Percentiles rank a stretch among this genome's conserved stretches.
phyloP scores from a whole-genome alignment of 139 green algal genomes.

The Closterium sp. region DNA sequence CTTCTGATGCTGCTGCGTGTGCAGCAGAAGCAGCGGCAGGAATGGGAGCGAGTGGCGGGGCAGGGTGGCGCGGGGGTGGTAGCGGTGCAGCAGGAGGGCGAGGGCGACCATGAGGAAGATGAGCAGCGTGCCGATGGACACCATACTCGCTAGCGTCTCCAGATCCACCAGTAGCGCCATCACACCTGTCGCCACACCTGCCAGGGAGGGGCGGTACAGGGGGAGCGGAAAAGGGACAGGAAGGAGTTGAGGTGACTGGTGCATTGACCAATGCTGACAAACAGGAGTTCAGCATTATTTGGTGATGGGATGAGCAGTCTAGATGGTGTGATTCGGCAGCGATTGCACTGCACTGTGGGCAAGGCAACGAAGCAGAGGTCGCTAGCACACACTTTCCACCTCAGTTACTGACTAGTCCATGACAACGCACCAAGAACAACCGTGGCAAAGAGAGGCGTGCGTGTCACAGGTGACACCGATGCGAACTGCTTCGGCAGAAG shows the following conservation, averaged over 20 bases:
- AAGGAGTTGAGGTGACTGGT: background rate
- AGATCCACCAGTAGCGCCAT: constrained; percentile 80
- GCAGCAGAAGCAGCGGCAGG: background rate
- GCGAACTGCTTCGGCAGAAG: constrained; percentile 74
- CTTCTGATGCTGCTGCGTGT: background rate
- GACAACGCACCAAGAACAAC: constrained; percentile 19
- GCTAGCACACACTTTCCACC: too few relatives aligned
- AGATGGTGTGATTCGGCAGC: too few relatives aligned
- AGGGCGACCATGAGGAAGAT: constrained; percentile 75
- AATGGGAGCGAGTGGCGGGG: constrained; percentile 1
- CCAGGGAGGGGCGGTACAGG: background rate
- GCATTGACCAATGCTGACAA: too few relatives aligned
- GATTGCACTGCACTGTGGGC: too few relatives aligned
- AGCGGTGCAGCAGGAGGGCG: constrained; percentile 53
- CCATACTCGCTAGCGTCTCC: constrained; percentile 76
- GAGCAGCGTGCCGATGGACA: constrained; percentile 82
- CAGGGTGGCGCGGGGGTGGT: background rate
- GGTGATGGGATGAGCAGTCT: too few relatives aligned
- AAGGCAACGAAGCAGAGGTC: too few relatives aligned
- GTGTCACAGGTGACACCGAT: constrained; percentile 54
- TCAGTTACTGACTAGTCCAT: too few relatives aligned
- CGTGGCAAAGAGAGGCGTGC: constrained; percentile 67
- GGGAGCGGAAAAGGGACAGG: background rate
- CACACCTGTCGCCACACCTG: constrained; percentile 34
- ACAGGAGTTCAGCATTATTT: too few relatives aligned